phyloP scores from a whole-genome alignment of 768 basidiomycete species.

The Phallus indusiatus region DNA sequence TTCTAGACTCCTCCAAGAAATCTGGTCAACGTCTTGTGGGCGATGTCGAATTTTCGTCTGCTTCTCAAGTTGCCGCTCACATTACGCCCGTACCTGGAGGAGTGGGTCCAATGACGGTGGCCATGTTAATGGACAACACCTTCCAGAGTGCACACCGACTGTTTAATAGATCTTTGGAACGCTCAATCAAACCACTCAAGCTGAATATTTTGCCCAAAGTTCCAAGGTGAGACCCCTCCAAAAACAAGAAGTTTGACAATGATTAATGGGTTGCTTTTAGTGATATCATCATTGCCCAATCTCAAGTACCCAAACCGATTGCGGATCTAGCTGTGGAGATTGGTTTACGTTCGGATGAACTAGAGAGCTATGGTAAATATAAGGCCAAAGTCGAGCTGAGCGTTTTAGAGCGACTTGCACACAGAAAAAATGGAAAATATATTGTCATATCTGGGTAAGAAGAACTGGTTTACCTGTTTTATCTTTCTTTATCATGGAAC shows the following conservation, averaged over 20 bases:
- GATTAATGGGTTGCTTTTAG: constrained; percentile 16
- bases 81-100: constrained; percentile 99
- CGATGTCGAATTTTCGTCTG: constrained; percentile 82
- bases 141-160: constrained; percentile 72
- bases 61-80: constrained; percentile 67
- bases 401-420: constrained; percentile 73
- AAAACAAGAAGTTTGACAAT: not conserved
- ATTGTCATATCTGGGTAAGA: constrained; percentile 86
- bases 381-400: constrained; percentile 95
- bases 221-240: constrained; percentile 37
- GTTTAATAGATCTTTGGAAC: constrained; percentile 57
- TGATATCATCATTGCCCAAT: constrained; percentile 94
- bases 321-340: constrained; percentile 79
- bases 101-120: constrained; percentile 99
- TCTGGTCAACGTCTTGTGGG: constrained; percentile 93
- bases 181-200: constrained; percentile 69
- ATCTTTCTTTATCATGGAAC: constrained; percentile 41
- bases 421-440: constrained; percentile 90
- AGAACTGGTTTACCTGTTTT: not conserved
- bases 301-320: constrained; percentile 88
- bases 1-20: constrained; percentile 77
- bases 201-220: constrained; percentile 78
- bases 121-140: constrained; percentile 95
- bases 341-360: constrained; percentile 74
- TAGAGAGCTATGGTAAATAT: constrained; percentile 91